These are phyloP conservation scores for Zymoseptoria pseudotritici DNA, from an alignment of 2,329 filamentous ascomycete genomes.

Conservation along the genomic window DNA sequence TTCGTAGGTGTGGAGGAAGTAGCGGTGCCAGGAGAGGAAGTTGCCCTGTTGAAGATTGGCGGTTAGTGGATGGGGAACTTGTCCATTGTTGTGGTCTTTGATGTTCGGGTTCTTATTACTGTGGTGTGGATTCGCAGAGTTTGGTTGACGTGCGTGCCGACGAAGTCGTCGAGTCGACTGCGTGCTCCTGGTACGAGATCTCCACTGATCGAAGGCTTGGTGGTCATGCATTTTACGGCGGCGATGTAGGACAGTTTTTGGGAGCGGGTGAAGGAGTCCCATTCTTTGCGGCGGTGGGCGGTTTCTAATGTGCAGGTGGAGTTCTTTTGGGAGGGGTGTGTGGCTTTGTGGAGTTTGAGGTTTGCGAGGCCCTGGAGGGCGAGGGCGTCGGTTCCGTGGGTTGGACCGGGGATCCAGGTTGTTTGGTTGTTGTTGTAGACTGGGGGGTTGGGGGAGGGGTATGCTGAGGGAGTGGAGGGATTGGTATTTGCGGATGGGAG, in stretches of 20 bases:
- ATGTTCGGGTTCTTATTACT: too few relatives aligned
- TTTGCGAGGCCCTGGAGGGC: neutral
- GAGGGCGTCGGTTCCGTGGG: neutral
- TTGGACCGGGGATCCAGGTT: neutral
- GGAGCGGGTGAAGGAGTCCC: conserved; percentile 24
- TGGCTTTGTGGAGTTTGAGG: neutral
- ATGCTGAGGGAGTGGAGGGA: neutral
- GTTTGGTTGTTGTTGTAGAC: neutral
- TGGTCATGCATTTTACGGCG: conserved; percentile 26
- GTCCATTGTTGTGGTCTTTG: too few relatives aligned
- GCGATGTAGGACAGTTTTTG: conserved; percentile 26
- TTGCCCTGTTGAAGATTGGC: neutral
- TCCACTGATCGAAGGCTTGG: conserved; percentile 19
- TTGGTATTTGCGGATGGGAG: neutral
- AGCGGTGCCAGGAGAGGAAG: conserved; percentile 39
- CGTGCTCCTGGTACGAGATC: conserved; percentile 22
- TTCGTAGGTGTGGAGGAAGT: conserved; percentile 38
- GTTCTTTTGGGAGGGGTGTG: neutral
- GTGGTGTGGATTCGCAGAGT: neutral
- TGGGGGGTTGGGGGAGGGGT: too few relatives aligned
- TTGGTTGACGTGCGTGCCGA: conserved; percentile 25
- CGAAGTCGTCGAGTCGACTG: conserved; percentile 17
- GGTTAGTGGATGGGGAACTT: too few relatives aligned
- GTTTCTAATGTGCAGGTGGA: conserved; percentile 25
- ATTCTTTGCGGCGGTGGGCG: conserved; percentile 37